A percentile compares a stretch with the other conserved stretches of the same genome.
phyloP scores from a whole-genome alignment of 2,329 filamentous ascomycete genomes.

The Mollisia scopiformis region DNA sequence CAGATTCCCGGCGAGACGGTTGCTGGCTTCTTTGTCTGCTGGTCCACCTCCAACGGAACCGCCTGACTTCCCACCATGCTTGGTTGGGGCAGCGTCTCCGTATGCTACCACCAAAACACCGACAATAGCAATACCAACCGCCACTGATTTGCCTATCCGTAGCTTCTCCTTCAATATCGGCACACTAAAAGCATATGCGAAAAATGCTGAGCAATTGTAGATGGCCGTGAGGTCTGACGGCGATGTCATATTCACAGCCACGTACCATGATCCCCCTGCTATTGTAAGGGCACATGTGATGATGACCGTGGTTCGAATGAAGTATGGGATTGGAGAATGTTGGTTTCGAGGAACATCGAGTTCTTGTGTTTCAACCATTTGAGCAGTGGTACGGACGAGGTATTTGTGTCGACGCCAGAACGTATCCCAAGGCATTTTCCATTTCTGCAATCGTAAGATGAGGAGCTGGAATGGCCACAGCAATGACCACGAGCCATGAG shows the following conservation, averaged over 20 bases:
- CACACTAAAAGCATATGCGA: conserved; percentile 96
- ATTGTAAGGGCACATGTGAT: conserved; percentile 87
- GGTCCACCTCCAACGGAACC: conserved; percentile 47
- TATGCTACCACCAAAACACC: conserved; percentile 97
- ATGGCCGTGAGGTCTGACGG: conserved; percentile 95
- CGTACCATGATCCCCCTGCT: conserved; percentile 92
- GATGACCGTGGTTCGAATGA: conserved; percentile 77
- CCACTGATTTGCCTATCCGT: conserved; percentile 80
- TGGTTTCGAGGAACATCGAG: conserved; percentile 63
- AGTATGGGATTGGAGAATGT: conserved; percentile 67
- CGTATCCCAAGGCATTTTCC: conserved; percentile 74
- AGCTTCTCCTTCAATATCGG: conserved; percentile 85
- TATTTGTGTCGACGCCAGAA: conserved; percentile 81
- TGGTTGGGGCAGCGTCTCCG: conserved; percentile 66
- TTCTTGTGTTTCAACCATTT: conserved; percentile 84
- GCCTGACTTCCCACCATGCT: conserved; percentile 57
- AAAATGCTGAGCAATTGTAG: conserved; percentile 99
- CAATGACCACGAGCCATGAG: conserved; percentile 90
- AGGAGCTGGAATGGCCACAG: conserved; percentile 86
- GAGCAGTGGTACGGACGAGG: conserved; percentile 66
- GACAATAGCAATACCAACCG: conserved; percentile 83
- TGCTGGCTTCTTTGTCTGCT: conserved; percentile 56
- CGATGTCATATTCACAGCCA: conserved; percentile 91
- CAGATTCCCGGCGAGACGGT: conserved; percentile 81
- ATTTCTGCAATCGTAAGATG: conserved; percentile 78